Percentiles rank a stretch among this genome's conserved stretches.
phyloP scores from a whole-genome alignment of 345 rosid genomes.

The Alliaria petiolata region DNA sequence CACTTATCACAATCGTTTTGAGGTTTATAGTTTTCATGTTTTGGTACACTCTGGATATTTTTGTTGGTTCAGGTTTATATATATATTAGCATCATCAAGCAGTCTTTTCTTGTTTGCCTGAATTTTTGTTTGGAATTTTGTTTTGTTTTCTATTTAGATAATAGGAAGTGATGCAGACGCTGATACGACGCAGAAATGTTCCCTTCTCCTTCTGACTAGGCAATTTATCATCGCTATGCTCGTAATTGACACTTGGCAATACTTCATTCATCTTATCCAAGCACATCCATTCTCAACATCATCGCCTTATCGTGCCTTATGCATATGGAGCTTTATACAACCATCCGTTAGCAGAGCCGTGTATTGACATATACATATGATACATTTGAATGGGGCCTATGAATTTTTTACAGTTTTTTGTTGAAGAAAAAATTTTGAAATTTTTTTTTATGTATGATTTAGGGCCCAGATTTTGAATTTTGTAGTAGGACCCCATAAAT shows the following conservation, averaged over 20 bases:
- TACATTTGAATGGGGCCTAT: no score
- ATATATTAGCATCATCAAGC: not conserved
- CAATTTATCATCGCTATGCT: conserved; percentile 33
- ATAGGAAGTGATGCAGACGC: conserved; percentile 35
- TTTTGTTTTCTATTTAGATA: conserved; percentile 11
- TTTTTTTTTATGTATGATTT: no score
- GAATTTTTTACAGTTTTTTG: no score
- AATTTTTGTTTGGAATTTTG: no score
- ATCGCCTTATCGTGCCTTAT: conserved; percentile 58
- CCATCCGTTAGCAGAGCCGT: no score
- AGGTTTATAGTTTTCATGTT: not conserved
- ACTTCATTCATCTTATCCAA: conserved; percentile 38
- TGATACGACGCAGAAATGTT: conserved; percentile 13
- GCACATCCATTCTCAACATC: conserved; percentile 43
- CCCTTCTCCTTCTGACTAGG: conserved; percentile 21
- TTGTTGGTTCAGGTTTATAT: not conserved
- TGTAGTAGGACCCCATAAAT: no score
- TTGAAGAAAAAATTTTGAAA: no score
- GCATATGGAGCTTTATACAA: conserved; percentile 67
- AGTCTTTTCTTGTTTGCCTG: not conserved
- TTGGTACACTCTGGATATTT: not conserved
- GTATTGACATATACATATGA: no score
- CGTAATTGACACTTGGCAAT: conserved; percentile 38
- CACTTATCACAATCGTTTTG: not conserved
- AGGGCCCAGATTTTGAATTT: no score